These are phyloP conservation scores for Colletotrichum costaricense DNA, from an alignment of 2,329 filamentous ascomycete genomes.

Conservation along the genomic window DNA sequence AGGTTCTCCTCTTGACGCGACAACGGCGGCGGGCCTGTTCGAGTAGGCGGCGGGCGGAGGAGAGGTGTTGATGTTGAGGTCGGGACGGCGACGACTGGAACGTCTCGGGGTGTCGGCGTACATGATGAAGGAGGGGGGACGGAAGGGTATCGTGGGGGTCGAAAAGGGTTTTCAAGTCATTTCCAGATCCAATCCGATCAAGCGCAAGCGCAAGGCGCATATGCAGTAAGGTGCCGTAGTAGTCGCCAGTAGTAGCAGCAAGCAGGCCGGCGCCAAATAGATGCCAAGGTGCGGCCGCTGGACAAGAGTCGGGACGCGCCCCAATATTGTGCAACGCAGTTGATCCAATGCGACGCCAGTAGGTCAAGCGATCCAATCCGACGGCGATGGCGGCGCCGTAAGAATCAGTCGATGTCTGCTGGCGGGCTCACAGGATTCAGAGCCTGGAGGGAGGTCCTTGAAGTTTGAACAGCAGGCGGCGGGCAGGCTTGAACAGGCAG, in stretches of 20 bases:
- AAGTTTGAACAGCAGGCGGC: neutral
- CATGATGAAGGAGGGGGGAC: constrained; percentile 21
- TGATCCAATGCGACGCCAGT: neutral
- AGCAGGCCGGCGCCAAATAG: neutral
- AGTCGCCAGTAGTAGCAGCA: neutral
- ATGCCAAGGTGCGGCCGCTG: neutral
- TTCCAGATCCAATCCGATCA: constrained; percentile 20
- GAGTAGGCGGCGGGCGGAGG: constrained; percentile 21
- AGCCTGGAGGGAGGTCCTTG: neutral
- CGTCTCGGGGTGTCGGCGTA: constrained; percentile 32
- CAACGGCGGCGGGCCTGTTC: constrained; percentile 13
- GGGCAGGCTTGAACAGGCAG: neutral
- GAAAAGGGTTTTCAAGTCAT: constrained; percentile 34
- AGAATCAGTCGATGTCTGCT: neutral
- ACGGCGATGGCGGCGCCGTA: neutral
- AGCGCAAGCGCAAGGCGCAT: neutral
- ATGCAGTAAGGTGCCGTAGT: neutral
- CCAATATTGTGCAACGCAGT: neutral
- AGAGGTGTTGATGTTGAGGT: constrained; percentile 38
- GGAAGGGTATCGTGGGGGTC: constrained; percentile 27
- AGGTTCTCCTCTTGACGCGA: constrained; percentile 25
- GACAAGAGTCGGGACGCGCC: neutral
- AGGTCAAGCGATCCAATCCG: constrained; percentile 3
- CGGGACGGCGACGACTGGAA: constrained; percentile 36
- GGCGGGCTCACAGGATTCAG: neutral